Evolutionary conservation across 306 rosid genomes (phyloP), one percentile per base, ranked within the genome.

Genomic region (Prunus kanzakura): DNA sequence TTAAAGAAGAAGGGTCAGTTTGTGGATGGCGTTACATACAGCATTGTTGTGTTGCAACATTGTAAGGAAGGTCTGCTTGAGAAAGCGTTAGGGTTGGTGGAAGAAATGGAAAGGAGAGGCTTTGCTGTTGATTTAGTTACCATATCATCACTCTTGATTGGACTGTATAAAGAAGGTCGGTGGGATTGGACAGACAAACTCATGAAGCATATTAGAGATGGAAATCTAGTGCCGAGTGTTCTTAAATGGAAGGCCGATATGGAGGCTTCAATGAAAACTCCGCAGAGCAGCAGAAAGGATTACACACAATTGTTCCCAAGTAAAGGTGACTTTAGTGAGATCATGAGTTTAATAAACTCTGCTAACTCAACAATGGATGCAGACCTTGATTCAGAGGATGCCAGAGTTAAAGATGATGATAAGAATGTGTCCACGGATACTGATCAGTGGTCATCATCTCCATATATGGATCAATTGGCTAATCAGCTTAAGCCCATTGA

Each of bases 71-170:
- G 91, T 60, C 78, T 80, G 74, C 82, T 95, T 27, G 92, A 87
- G 86, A 93, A 86, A 84, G 96, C 96, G 3, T 78, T 92, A 4
- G 58, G 63, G 61, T 82, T 86, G 89, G 91, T 90, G 70, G 97
- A 92, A 76, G 98, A 95, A 84, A 95, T 95, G 98, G 98, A 95
- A 90, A 81, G 71, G 74, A 79, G 96, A 73, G 95, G 96, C 47
- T 92, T 95, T 76, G 74, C 55, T 74, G 93, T 95, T 78, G 96
- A 95, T 73, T 86, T 95, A 51, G 85, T 95, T 57, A 92, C 96
- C 13, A 78, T 92, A 58, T 87, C 96, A 0, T 87, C 97, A 0
- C 91, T 90, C 46, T 75, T 95, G 85, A 86, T 90, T 66, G 86
- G 79, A 81, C 75, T 95, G 77, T 89, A 95, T 73, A 89, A 71